Percentiles rank a stretch among this genome's conserved stretches.
phyloP scores from a whole-genome alignment of 179 eudicot genomes.

The Amaranthus tricolor region DNA sequence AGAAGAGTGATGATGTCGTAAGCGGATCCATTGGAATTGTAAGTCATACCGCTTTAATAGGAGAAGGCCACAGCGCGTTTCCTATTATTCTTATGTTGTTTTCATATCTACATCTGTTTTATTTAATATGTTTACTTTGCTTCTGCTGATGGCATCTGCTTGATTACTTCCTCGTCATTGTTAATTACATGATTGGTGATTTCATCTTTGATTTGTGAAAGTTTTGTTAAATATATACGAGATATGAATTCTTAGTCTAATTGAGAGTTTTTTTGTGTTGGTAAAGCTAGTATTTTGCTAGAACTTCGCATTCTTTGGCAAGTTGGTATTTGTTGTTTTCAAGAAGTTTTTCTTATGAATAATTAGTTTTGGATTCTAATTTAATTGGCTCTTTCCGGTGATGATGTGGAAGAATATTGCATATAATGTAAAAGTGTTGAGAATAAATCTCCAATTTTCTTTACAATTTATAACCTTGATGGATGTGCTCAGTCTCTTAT shows the following conservation, averaged over 20 bases:
- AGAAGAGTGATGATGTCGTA: conserved; percentile 48
- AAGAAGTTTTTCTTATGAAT: background rate
- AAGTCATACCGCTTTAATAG: conserved; percentile 9
- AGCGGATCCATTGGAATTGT: conserved; percentile 28
- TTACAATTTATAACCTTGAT: background rate
- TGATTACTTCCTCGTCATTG: background rate
- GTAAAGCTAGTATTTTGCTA: conserved; percentile 8
- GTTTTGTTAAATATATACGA: background rate
- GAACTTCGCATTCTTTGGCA: background rate
- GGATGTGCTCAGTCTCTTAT: background rate
- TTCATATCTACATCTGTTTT: background rate
- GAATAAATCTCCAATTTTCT: background rate
- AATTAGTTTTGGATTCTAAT: background rate
- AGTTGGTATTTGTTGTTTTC: background rate
- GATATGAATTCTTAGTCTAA: background rate
- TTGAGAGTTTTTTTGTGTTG: background rate
- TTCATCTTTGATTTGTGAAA: background rate
- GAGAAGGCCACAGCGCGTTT: background rate
- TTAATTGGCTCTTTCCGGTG: background rate
- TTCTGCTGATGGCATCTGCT: background rate
- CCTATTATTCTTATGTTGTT: background rate
- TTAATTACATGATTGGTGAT: no score
- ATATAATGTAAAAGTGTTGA: background rate
- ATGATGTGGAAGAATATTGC: background rate
- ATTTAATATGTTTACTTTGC: background rate